Base-by-base conservation (phyloP, 352 stramenopile genomes). In the Globisporangium paroecandrum region DNA sequence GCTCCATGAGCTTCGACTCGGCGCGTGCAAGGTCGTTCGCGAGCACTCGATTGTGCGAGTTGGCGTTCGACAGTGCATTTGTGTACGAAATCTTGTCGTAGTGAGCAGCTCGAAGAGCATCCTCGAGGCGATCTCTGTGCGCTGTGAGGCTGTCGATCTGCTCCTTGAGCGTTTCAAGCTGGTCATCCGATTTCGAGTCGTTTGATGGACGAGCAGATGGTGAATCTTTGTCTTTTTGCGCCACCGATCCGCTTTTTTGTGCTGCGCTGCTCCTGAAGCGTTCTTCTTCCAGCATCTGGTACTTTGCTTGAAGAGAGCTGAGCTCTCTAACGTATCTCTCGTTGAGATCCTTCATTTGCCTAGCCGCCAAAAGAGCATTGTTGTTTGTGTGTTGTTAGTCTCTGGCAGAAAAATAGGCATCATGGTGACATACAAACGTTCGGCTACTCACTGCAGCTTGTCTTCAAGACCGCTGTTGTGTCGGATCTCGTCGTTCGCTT, bases 31-130 rank as follows among this genome's bases (percentile, higher is more conserved):
- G 63, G 46, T 95, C 83, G 25, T 71, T 87, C 0, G 74, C 77
- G 1, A 93, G 74, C 18, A 87, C 81, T 25, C 82, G 80, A 58
- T 90, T 91, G 56, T 95, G 87, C 20, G 87, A 90, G 56, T 91
- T 89, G 0, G 84, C 83, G 29, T 93, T 91, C 13, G 82, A 81
- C 5, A 95, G 59, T 1, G 85, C 82, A 54, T 93, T 92, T 36
- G 87, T 91, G 66, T 91, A 95, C 61, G 85, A 90, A 1, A 92
- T 79, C 53, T 93, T 95, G 65, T 95, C 87, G 72, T 95, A 93
- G 25, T 93, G 85, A 41, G 80, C 89, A 1, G 79, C 80, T 3
- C 83, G 83, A 41, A 93, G 76, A 4, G 87, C 79, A 51, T 93
- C 82, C 73, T 93, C 87, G 25, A 95, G 81, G 13, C 81, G 72